Evolutionary conservation across 192 early-diverging fungal species (phyloP).

Genomic region (Entomortierella chlamydospora): DNA sequence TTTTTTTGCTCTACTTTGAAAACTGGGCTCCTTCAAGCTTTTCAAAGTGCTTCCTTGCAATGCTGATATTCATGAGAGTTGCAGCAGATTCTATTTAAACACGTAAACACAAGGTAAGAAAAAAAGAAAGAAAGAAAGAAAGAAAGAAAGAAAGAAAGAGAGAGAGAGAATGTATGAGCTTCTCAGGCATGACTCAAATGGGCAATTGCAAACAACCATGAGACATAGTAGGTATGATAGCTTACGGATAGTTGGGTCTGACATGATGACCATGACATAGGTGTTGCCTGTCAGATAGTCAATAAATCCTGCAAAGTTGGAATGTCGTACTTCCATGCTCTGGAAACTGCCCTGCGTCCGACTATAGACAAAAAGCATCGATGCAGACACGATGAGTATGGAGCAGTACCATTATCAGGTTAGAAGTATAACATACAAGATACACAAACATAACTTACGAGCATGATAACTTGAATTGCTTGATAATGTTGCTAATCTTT

Average conservation of each 20-base stretch:
- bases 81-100: slow-evolving; percentile 77
- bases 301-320: slow-evolving; percentile 80
- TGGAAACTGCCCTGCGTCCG: slow-evolving; percentile 87
- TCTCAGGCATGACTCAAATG: too few species aligned
- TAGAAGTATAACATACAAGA: too few species aligned
- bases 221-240: slow-evolving; percentile 6
- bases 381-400: too few species aligned
- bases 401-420: too few species aligned
- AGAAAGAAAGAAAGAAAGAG: too few species aligned
- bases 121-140: too few species aligned
- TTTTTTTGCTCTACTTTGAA: slow-evolving; percentile 29
- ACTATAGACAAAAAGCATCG: slow-evolving; percentile 55
- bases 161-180: too few species aligned
- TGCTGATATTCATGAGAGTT: slow-evolving; percentile 83
- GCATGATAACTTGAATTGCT: slow-evolving; percentile 90
- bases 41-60: slow-evolving; percentile 85
- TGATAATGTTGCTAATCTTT: slow-evolving; percentile 92
- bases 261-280: slow-evolving; percentile 89
- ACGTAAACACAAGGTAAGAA: background rate
- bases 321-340: slow-evolving; percentile 87
- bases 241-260: slow-evolving; percentile 86
- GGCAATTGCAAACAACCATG: background rate
- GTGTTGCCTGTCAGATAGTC: slow-evolving; percentile 88
- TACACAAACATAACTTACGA: slow-evolving; percentile 57
- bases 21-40: slow-evolving; percentile 73